phyloP scores from a whole-genome alignment of 768 basidiomycete genomes.

The Amanita pseudoporphyria region DNA sequence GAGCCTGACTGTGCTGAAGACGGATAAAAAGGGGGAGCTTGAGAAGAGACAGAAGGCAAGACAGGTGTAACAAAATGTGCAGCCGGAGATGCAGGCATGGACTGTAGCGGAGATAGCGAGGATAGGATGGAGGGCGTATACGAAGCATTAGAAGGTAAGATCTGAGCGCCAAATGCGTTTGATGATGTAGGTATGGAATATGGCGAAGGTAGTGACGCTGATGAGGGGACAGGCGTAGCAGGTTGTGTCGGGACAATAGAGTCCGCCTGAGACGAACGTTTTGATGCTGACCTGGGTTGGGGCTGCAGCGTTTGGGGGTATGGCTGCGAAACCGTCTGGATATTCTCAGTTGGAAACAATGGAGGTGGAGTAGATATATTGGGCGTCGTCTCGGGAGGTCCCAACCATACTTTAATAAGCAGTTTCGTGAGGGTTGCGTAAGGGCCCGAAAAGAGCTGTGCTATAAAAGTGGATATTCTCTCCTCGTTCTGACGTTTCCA shows the following conservation, averaged over 20 bases:
- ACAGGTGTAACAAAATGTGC: neutral
- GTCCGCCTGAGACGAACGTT: neutral
- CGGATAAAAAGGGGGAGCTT: neutral
- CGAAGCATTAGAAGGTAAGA: neutral
- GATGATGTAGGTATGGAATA: no score
- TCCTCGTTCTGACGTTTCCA: conserved; percentile 28
- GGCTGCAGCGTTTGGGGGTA: neutral
- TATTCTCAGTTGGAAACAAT: neutral
- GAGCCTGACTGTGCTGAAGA: neutral
- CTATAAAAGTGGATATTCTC: conserved; percentile 45
- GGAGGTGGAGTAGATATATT: conserved; percentile 12
- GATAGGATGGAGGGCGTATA: neutral
- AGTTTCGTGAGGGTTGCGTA: conserved; percentile 58
- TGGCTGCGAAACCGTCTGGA: neutral
- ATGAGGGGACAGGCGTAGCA: neutral
- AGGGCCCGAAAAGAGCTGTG: conserved; percentile 50
- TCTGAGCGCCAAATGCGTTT: no score
- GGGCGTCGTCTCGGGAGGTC: conserved; percentile 25
- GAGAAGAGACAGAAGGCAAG: neutral
- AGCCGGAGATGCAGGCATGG: neutral
- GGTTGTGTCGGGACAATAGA: neutral
- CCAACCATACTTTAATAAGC: conserved; percentile 49
- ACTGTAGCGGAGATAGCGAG: neutral
- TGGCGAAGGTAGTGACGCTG: neutral
- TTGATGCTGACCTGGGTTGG: neutral